Percentiles rank a stretch among this genome's conserved stretches.
phyloP scores from a whole-genome alignment of 176 grass and related monocot species.

The Musa schizocarpa region DNA sequence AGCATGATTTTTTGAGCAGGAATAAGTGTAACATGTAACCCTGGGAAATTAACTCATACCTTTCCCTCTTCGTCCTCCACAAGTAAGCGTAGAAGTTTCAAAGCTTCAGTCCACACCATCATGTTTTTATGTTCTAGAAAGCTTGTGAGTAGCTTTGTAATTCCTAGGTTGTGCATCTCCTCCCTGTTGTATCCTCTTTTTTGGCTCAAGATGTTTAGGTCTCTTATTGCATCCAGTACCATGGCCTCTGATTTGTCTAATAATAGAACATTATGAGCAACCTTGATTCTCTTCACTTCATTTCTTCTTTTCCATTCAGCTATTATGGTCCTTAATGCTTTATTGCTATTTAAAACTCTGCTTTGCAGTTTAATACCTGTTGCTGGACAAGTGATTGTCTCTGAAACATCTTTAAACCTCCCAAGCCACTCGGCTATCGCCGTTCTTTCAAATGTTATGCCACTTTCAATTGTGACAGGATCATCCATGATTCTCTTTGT shows the following conservation, averaged over 20 bases:
- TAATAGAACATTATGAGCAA: constrained; percentile 43
- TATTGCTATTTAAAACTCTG: constrained; percentile 51
- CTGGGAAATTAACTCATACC: background rate
- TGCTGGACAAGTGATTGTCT: constrained; percentile 56
- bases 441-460: constrained; percentile 74
- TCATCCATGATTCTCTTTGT: constrained; percentile 87
- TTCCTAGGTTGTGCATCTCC: constrained; percentile 6
- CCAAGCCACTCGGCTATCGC: constrained; percentile 62
- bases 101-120: background rate
- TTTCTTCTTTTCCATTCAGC: constrained; percentile 71
- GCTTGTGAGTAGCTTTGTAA: background rate
- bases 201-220: constrained; percentile 1
- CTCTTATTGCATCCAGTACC: constrained; percentile 12
- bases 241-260: constrained; percentile 44
- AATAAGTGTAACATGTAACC: background rate
- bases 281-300: constrained; percentile 49
- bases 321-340: constrained; percentile 58
- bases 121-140: background rate
- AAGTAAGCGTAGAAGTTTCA: constrained; percentile 4
- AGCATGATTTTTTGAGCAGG: too few relatives aligned
- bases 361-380: constrained; percentile 53
- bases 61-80: constrained; percentile 10
- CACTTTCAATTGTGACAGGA: constrained; percentile 72
- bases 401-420: constrained; percentile 34
- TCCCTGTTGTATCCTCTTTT: background rate